A percentile compares a stretch with the other conserved stretches of the same genome.
Evolutionary conservation across 768 basidiomycete genomes (phyloP).

Genomic region (Rhodotorula sphaerocarpa): DNA sequence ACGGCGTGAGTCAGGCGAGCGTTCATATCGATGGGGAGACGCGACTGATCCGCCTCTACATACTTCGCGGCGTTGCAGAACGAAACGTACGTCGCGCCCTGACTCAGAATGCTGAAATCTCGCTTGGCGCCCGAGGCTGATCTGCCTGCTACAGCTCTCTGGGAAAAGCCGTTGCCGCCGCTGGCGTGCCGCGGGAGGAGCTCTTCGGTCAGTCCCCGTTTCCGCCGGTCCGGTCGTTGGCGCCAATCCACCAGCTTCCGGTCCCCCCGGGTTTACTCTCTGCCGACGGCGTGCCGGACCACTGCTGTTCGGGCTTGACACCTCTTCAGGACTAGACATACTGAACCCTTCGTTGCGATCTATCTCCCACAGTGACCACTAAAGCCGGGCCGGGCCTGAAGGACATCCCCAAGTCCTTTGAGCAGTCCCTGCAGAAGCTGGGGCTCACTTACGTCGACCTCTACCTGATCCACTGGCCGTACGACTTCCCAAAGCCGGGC

Average conservation of each 20-base stretch:
- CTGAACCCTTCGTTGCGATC: conserved; percentile 46
- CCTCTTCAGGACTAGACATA: no score
- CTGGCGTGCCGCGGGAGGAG: conserved; percentile 38
- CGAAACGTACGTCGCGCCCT: neutral
- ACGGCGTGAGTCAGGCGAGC: conserved; percentile 33
- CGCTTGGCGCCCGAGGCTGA: neutral
- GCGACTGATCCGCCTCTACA: neutral
- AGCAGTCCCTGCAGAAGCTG: conserved; percentile 54
- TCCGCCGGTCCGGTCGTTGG: neutral
- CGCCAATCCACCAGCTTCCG: no score
- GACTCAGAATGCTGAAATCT: neutral
- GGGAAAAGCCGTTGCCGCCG: conserved; percentile 40
- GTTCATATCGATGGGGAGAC: no score
- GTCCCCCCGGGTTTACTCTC: no score
- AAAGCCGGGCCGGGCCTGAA: conserved; percentile 22
- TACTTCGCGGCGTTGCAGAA: neutral
- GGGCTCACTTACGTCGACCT: conserved; percentile 46
- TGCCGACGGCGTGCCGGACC: no score
- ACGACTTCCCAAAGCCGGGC: conserved; percentile 20
- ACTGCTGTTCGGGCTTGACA: no score
- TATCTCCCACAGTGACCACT: conserved; percentile 28
- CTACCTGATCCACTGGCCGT: conserved; percentile 35
- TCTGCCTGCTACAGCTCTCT: conserved; percentile 21
- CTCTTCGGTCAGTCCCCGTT: conserved; percentile 46
- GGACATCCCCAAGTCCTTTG: conserved; percentile 49